Conservation (phyloP, 1,139 yeast species). For the Trichomonascaceae sp. region DNA sequence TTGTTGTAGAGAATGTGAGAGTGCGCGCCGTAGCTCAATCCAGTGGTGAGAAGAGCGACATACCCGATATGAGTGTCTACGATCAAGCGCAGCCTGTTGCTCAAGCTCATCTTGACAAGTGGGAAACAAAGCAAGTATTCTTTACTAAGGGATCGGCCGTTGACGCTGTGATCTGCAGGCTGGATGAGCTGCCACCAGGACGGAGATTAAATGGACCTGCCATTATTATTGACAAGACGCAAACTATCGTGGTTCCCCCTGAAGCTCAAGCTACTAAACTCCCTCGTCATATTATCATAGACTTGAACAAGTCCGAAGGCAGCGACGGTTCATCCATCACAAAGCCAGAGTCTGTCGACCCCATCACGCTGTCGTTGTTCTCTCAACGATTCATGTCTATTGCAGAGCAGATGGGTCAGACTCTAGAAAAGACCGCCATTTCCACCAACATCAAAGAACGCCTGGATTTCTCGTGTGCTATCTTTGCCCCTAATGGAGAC, state of each 20-base stretch:
- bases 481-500: slow-evolving; percentile 63
- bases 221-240: slow-evolving; percentile 72
- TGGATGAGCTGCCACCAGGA: slow-evolving; percentile 42
- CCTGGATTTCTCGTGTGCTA: slow-evolving; percentile 73
- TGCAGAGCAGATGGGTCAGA: slow-evolving; percentile 83
- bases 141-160: slow-evolving; percentile 37
- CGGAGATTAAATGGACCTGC: slow-evolving; percentile 59
- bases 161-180: slow-evolving; percentile 38
- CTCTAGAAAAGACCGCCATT: slow-evolving; percentile 65
- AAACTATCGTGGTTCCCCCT: slow-evolving; percentile 74
- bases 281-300: slow-evolving; percentile 44
- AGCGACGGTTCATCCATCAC: background rate
- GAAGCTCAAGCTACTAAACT: slow-evolving; percentile 50
- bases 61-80: slow-evolving; percentile 1
- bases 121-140: slow-evolving; percentile 28
- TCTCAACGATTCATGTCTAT: slow-evolving; percentile 80
- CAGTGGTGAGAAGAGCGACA: slow-evolving; percentile 8
- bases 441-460: slow-evolving; percentile 82
- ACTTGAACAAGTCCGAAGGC: slow-evolving; percentile 13
- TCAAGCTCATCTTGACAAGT: slow-evolving; percentile 7
- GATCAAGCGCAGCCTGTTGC: slow-evolving; percentile 3
- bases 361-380: slow-evolving; percentile 62
- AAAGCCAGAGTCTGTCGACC: slow-evolving; percentile 34
- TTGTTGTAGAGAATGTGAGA: slow-evolving; percentile 73
- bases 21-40: slow-evolving; percentile 51